Evolutionary conservation across 805 yeast species (phyloP), one percentile per base, ranked within the genome.

Genomic region (Yarrowia osloensis): DNA sequence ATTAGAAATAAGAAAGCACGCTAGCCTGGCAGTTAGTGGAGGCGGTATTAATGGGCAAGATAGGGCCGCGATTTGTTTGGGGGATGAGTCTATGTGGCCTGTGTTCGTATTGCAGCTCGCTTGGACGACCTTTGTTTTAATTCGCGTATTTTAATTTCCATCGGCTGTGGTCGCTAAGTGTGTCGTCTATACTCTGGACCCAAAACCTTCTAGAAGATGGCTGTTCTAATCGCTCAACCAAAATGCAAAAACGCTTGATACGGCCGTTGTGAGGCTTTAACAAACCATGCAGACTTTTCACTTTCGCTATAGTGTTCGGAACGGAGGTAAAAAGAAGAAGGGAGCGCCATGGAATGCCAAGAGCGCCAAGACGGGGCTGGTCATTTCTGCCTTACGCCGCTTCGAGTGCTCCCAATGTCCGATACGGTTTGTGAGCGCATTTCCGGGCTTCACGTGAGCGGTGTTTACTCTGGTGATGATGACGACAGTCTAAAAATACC

Each of bases 341-440:
- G 5, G 24, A 37, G 21, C 21, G 11, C 4, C 42, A 9, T 3
- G n/a, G 33, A 26, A 8, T 22, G 57, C 57, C 57, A 50, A 50
- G 57, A 19, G 54, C 19, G 55, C 57, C 57, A 50, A 50, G 57
- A 49, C 55, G 39, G 37, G 57, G 57, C 40, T 50, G 57, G 40
- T 1, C 19, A 11, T 13, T 28, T 47, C 21, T 26, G 52, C 21
- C 17, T 28, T 28, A 28, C 31, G 50, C 31, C 31, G 31, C 31
- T 19, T 15, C 35, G 19, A n/a, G 26, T 31, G 57, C 40, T 50
- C 12, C 11, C 57, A 15, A 21, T 3, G 19, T 22, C 15, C 57
- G 28, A 31, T 31, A 33, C 15, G 39, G 40, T 13, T 31, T 31
- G 22, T 21, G 40, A 31, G 57, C 28, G 57, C 28, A 21, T 31